Percentiles rank a stretch among this genome's conserved stretches.
These are phyloP conservation scores for Saksenaea vasiformis DNA, from an alignment of 371 early-diverging fungal genomes.

Conservation along the genomic window DNA sequence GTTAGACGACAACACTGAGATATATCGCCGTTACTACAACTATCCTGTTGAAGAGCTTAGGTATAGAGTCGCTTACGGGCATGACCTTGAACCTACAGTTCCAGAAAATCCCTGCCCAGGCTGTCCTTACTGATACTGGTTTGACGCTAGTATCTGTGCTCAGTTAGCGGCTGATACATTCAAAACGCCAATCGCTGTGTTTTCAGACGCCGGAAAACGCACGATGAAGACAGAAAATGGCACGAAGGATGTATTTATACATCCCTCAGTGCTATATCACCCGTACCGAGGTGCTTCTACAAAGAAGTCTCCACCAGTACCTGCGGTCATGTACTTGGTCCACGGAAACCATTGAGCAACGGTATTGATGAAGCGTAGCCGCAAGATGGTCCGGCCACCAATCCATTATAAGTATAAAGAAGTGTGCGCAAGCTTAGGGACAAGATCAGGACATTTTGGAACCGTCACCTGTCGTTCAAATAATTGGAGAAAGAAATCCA, in stretches of 20 bases:
- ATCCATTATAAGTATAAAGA: neutral
- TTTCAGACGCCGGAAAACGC: neutral
- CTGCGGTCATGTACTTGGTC: neutral
- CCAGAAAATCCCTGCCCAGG: neutral
- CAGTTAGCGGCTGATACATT: constrained; percentile 10
- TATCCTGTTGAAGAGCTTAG: neutral
- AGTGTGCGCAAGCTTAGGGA: neutral
- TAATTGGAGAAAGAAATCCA: neutral
- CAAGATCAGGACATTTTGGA: neutral
- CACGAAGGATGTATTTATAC: neutral
- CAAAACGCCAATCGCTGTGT: neutral
- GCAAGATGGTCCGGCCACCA: neutral
- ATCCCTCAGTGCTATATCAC: neutral
- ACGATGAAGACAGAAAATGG: neutral
- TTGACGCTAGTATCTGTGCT: neutral
- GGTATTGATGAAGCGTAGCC: neutral
- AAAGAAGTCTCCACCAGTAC: neutral
- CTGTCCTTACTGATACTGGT: neutral
- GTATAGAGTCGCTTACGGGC: neutral
- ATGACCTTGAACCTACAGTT: neutral
- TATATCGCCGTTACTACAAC: neutral
- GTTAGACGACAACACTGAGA: neutral
- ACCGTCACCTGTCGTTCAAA: neutral
- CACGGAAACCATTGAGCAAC: neutral
- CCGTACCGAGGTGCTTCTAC: neutral